Evolutionary conservation across 441 rosid genomes (phyloP).

Genomic region (Erysimum cheiri): DNA sequence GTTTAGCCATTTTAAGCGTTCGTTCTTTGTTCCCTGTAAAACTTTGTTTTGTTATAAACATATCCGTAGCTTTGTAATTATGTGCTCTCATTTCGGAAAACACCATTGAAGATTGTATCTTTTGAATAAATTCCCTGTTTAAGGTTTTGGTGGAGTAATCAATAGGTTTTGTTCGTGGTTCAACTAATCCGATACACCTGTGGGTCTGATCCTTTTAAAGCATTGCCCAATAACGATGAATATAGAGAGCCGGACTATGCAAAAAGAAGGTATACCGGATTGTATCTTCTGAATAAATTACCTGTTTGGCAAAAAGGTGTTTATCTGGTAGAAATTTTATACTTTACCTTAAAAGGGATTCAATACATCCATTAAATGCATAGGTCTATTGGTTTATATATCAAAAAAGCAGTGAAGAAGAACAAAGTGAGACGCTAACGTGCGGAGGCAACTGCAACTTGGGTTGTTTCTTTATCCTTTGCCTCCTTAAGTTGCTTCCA

Average conservation of each 20-base stretch:
- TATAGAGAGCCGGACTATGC: too few relatives aligned
- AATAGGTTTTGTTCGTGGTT: too few relatives aligned
- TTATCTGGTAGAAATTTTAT: background rate
- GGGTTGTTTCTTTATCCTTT: constrained; percentile 55
- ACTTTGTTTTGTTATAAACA: background rate
- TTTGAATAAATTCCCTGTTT: background rate
- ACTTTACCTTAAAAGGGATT: constrained; percentile 16
- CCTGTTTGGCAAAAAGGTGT: constrained; percentile 18
- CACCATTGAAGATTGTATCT: background rate
- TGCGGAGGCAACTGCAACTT: constrained; percentile 51
- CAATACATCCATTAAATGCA: constrained; percentile 19
- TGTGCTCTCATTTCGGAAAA: background rate
- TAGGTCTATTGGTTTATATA: background rate
- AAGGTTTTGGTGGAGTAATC: background rate
- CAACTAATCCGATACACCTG: too few relatives aligned
- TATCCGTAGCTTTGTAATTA: background rate
- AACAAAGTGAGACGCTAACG: constrained; percentile 37
- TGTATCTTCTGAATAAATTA: too few relatives aligned
- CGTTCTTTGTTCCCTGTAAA: background rate
- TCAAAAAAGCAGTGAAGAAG: constrained; percentile 19
- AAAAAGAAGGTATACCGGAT: background rate
- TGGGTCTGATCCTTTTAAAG: too few relatives aligned
- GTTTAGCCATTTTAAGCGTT: constrained; percentile 5
- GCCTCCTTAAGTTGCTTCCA: constrained; percentile 85
- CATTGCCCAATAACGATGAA: too few relatives aligned